Percentiles rank a stretch among this genome's conserved stretches.
These are phyloP conservation scores for Cyclocybe cylindracea DNA, from an alignment of 768 basidiomycete species.

Conservation along the genomic window DNA sequence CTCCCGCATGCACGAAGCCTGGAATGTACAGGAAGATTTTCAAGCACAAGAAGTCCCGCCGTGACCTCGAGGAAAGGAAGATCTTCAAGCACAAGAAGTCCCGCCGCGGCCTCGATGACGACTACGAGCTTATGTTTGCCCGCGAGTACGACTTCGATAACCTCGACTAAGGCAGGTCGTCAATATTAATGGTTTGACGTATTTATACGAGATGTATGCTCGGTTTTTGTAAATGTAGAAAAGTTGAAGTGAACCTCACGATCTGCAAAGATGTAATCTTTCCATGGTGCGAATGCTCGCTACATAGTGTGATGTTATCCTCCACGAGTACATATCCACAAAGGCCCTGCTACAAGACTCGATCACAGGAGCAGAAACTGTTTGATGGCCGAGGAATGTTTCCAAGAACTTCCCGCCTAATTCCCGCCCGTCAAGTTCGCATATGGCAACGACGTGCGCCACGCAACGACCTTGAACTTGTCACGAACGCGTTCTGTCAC, in stretches of 20 bases:
- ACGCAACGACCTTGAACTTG: not conserved
- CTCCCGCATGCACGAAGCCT: conserved; percentile 21
- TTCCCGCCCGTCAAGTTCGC: not conserved
- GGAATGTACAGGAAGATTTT: conserved; percentile 10
- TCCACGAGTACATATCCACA: no score
- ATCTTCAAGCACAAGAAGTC: conserved; percentile 11
- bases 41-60: conserved; percentile 8
- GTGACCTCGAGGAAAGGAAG: conserved; percentile 2
- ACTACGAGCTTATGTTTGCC: conserved; percentile 16
- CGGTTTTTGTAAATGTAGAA: not conserved
- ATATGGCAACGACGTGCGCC: not conserved
- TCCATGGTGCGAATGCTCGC: no score
- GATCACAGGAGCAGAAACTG: not conserved
- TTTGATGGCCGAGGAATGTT: not conserved
- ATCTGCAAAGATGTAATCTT: no score
- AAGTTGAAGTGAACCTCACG: no score
- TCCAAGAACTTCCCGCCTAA: not conserved
- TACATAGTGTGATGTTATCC: no score
- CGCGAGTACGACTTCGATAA: conserved; percentile 26
- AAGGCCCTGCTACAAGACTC: not conserved
- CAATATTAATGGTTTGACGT: not conserved
- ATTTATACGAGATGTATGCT: not conserved
- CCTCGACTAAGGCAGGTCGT: conserved; percentile 19
- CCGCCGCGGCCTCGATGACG: conserved; percentile 10
- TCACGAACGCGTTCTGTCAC: conserved; percentile 22